Evolutionary conservation across 2,329 filamentous ascomycete genomes (phyloP), one percentile per base, ranked within the genome.

Genomic region (Fusarium liriodendri): DNA sequence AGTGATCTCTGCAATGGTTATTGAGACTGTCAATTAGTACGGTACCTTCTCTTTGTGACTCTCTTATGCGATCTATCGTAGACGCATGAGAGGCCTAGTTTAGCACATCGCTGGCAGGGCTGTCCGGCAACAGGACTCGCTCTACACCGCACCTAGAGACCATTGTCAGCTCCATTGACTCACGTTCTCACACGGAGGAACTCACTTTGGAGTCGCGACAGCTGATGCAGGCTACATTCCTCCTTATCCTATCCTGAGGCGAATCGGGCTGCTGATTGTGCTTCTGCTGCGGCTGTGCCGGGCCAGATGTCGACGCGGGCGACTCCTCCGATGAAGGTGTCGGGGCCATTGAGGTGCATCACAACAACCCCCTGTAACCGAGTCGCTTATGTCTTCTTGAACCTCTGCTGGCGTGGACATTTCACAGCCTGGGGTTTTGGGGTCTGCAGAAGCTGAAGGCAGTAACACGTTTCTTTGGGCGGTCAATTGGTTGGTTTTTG

Each of bases 21-120:
- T 47, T 32, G n/a, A 38, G 42, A 47, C 47, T 27, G 18, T 14
- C 33, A 33, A 20, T 25, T 25, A 27, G 25, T 35, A 9, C 66
- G 63, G 33, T 75, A 85, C 85, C 85, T 87, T 79, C 84, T 77
- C 68, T 83, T 84, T 6, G 85, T 86, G 45, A 84, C 81, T 69
- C 85, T 81, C 77, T 87, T 87, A 67, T 87, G 85, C 58, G 82
- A 81, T 75, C 84, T 86, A 74, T 87, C 85, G 33, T 87, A 84
- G 13, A 87, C 82, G 62, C 85, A 87, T 20, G 81, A 74, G 33
- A 86, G 78, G 42, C 83, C 78, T 27, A 86, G 78, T 79, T 87
- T 87, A 66, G 82, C 78, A 69, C 85, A 87, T 55, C 85, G 82
- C 67, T 85, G 83, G 63, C 85, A 87, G 32, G 84, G 82, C 73